Evolutionary conservation across 1,284 basidiomycete genomes (phyloP).

Genomic region (Termitomyces sp.): DNA sequence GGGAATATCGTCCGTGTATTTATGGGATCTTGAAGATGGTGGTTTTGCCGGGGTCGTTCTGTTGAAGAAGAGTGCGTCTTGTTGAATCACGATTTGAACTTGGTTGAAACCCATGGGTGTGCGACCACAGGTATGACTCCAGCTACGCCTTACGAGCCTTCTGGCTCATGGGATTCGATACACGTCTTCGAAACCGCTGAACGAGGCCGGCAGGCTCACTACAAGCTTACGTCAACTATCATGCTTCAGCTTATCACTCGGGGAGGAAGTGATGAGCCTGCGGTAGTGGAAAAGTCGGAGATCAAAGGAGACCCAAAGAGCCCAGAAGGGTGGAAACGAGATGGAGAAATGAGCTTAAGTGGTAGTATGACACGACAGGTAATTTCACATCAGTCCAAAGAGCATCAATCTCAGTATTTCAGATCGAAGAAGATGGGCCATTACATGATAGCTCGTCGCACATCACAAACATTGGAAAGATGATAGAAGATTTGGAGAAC

Average conservation of each 20-base stretch:
- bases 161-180: constrained; percentile 95
- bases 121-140: constrained; percentile 52
- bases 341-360: constrained; percentile 80
- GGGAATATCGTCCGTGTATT: constrained; percentile 94
- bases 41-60: constrained; percentile 96
- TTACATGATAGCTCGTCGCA: constrained; percentile 77
- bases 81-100: background rate
- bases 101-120: constrained; percentile 1
- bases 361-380: constrained; percentile 98
- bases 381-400: constrained; percentile 21
- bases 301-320: constrained; percentile 33
- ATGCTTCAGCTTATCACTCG: constrained; percentile 90
- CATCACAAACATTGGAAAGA: constrained; percentile 86
- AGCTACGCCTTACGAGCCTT: constrained; percentile 49
- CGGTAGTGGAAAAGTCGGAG: constrained; percentile 21
- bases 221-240: constrained; percentile 96
- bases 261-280: constrained; percentile 39
- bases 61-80: constrained; percentile 85
- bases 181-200: constrained; percentile 96
- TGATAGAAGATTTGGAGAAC: constrained; percentile 99
- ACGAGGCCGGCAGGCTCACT: constrained; percentile 86
- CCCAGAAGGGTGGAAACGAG: constrained; percentile 46
- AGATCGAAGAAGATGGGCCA: constrained; percentile 87
- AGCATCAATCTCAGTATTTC: constrained; percentile 1
- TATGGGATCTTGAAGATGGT: constrained; percentile 97